These are phyloP conservation scores for Cichorium intybus DNA, from an alignment of 140 eudicot genomes.

Conservation along the genomic window DNA sequence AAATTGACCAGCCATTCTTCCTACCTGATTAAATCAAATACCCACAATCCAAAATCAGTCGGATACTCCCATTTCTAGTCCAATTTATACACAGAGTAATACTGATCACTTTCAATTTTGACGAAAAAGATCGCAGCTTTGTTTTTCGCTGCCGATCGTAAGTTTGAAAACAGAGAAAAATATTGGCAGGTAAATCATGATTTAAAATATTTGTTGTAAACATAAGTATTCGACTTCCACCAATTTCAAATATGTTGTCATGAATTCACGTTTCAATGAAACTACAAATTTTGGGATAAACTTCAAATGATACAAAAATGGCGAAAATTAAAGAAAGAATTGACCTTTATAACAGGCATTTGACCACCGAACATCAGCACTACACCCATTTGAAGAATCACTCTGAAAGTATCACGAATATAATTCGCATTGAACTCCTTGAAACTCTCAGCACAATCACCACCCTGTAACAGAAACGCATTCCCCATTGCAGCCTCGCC, in stretches of 20 bases:
- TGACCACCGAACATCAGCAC: conserved; percentile 81
- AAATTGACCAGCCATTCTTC: conserved; percentile 88
- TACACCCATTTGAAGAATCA: conserved; percentile 79
- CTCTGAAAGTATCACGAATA: conserved; percentile 75
- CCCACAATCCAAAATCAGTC: background rate
- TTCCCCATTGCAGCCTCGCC: conserved; percentile 83
- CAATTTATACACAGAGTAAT: background rate
- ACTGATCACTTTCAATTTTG: background rate
- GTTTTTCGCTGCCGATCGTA: background rate
- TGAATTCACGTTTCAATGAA: background rate
- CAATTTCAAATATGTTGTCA: background rate
- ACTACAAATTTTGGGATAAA: background rate
- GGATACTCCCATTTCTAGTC: background rate
- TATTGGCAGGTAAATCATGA: too few species aligned
- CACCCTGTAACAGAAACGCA: conserved; percentile 79
- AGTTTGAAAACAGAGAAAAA: background rate
- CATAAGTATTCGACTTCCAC: background rate
- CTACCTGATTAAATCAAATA: conserved; percentile 44
- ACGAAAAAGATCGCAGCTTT: background rate
- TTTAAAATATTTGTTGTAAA: background rate
- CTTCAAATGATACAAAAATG: background rate
- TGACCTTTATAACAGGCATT: conserved; percentile 80
- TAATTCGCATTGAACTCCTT: conserved; percentile 85
- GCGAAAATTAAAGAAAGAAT: background rate
- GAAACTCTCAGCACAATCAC: conserved; percentile 44